phyloP scores from a whole-genome alignment of 257 asterid species.

The Catharanthus roseus region DNA sequence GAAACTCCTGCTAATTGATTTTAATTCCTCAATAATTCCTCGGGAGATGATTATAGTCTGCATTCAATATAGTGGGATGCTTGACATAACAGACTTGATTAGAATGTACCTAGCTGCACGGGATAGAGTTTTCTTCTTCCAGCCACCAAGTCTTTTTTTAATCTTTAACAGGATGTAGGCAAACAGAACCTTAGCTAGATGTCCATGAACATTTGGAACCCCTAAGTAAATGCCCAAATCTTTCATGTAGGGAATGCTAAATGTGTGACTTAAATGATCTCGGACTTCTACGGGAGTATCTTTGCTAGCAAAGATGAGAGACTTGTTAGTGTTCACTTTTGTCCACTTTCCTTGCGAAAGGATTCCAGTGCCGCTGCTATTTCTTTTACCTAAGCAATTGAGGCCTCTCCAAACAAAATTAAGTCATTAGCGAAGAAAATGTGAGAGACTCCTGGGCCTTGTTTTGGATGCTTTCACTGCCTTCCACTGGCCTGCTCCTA shows the following conservation, averaged over 20 bases:
- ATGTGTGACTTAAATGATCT: not conserved
- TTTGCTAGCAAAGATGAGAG: too few species aligned
- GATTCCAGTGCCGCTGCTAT: not conserved
- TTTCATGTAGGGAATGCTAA: not conserved
- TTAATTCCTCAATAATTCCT: not conserved
- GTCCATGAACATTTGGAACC: not conserved
- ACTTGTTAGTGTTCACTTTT: not conserved
- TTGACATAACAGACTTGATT: not conserved
- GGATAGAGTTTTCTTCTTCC: not conserved
- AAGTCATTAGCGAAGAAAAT: not conserved
- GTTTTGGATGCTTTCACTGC: not conserved
- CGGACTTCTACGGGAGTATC: not conserved
- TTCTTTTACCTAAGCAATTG: not conserved
- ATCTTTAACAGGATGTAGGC: not conserved
- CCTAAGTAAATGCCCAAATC: not conserved
- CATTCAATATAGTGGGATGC: not conserved
- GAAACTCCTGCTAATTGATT: not conserved
- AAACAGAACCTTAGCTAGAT: not conserved
- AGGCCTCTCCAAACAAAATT: not conserved
- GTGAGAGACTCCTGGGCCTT: not conserved
- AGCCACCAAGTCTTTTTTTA: not conserved
- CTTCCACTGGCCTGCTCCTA: not conserved
- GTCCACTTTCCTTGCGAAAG: not conserved
- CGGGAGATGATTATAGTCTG: not conserved
- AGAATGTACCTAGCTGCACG: not conserved